Percentiles rank a stretch among this genome's conserved stretches.
Conservation (phyloP, 805 yeast genomes). For the Dipodascus albidus region DNA sequence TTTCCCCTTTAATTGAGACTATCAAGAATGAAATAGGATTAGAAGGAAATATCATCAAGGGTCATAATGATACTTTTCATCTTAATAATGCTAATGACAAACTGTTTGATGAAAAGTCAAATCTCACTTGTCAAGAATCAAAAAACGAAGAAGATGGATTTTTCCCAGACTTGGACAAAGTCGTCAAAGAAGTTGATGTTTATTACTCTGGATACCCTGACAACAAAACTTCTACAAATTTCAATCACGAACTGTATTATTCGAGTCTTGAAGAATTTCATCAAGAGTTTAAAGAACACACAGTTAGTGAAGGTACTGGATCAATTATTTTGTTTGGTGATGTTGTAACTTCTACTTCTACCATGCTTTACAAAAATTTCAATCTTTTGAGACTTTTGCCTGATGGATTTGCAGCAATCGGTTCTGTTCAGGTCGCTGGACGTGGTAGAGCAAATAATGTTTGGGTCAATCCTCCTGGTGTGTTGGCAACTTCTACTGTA, state of each 20-base stretch:
- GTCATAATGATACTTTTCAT: slow-evolving; percentile 45
- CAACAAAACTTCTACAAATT: slow-evolving; percentile 53
- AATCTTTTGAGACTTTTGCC: slow-evolving; percentile 49
- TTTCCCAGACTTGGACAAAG: slow-evolving; percentile 40
- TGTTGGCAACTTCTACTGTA: slow-evolving; percentile 68
- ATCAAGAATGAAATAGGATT: slow-evolving; percentile 29
- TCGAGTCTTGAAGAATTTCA: slow-evolving; percentile 25
- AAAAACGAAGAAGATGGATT: slow-evolving; percentile 1
- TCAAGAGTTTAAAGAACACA: slow-evolving; percentile 1
- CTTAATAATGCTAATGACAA: slow-evolving; percentile 16
- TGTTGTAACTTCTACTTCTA: slow-evolving; percentile 79
- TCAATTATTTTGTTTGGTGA: slow-evolving; percentile 65
- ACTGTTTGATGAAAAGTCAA: slow-evolving; percentile 4
- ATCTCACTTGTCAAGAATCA: not conserved
- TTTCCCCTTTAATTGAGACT: slow-evolving; percentile 25
- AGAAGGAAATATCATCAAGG: slow-evolving; percentile 33
- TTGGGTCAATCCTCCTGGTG: slow-evolving; percentile 94
- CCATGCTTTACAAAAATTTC: slow-evolving; percentile 65
- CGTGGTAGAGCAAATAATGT: slow-evolving; percentile 90
- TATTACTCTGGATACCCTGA: slow-evolving; percentile 38
- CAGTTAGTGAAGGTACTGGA: slow-evolving; percentile 34
- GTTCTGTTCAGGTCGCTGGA: slow-evolving; percentile 81
- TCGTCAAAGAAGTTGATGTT: slow-evolving; percentile 43
- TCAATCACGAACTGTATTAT: slow-evolving; percentile 51
- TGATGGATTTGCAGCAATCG: slow-evolving; percentile 54